A percentile compares a stretch with the other conserved stretches of the same genome.
phyloP scores from a whole-genome alignment of 805 yeast species.

The Saccharomyces kudriavzevii region DNA sequence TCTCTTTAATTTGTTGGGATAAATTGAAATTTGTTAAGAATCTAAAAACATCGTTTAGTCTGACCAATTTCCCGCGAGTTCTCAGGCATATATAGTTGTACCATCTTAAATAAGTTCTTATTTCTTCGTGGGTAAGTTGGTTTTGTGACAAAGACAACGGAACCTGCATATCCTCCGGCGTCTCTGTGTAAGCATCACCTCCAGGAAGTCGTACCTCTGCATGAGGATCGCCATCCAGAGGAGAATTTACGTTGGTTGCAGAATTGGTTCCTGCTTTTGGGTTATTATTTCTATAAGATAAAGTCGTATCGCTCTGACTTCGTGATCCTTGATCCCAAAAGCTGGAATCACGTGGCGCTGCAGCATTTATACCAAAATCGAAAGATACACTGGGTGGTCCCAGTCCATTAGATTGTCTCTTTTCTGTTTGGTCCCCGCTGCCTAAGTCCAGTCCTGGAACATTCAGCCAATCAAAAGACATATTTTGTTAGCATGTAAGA shows the following conservation, averaged over 20 bases:
- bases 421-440: constrained; percentile 10
- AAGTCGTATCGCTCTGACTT: constrained; percentile 6
- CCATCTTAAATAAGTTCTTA: constrained; percentile 86
- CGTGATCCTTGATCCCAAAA: neutral
- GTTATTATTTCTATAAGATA: neutral
- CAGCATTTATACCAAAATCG: constrained; percentile 25
- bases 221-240: neutral
- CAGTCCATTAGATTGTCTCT: constrained; percentile 5
- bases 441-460: constrained; percentile 31
- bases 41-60: constrained; percentile 66
- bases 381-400: constrained; percentile 50
- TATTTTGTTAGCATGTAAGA: constrained; percentile 10
- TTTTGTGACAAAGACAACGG: constrained; percentile 59
- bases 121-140: constrained; percentile 70
- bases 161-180: constrained; percentile 35
- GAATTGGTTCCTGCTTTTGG: neutral
- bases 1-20: constrained; percentile 39
- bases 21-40: constrained; percentile 74
- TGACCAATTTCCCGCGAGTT: constrained; percentile 57
- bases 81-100: constrained; percentile 75
- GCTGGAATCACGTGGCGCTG: neutral
- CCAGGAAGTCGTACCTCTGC: neutral
- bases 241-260: neutral
- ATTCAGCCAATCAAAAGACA: constrained; percentile 49
- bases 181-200: constrained; percentile 14